Conservation (phyloP, 805 yeast genomes). For the Blastobotrys chiropterorum region DNA sequence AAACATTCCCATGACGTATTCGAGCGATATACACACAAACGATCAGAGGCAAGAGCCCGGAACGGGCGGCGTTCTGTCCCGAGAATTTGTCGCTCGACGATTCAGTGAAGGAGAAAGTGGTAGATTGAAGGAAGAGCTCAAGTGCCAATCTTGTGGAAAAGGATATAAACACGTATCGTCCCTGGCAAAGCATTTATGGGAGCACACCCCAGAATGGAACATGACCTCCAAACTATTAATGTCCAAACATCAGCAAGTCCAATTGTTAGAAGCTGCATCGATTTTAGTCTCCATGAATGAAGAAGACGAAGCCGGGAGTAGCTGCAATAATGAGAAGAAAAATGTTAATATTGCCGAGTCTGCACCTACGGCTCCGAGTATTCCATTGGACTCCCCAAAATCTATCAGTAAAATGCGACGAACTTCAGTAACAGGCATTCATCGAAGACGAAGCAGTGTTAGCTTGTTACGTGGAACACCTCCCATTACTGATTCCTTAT, state of each 20-base stretch:
- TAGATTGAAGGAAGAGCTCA: conserved; percentile 72
- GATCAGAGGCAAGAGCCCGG: not conserved
- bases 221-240: conserved; percentile 74
- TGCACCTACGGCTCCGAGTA: conserved; percentile 9
- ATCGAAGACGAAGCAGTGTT: not conserved
- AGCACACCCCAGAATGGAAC: conserved; percentile 92
- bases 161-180: conserved; percentile 85
- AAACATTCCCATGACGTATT: not conserved
- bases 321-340: not conserved
- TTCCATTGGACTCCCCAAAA: conserved; percentile 14
- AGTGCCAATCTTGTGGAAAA: conserved; percentile 88
- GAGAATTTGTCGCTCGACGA: conserved; percentile 69
- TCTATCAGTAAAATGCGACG: conserved; percentile 11
- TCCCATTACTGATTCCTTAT: not conserved
- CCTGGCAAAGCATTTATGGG: conserved; percentile 88
- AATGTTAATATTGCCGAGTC: conserved; percentile 7
- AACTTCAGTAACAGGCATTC: not conserved
- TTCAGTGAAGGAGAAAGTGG: conserved; percentile 85
- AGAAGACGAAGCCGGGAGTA: conserved; percentile 24
- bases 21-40: not conserved
- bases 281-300: conserved; percentile 68
- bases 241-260: conserved; percentile 86
- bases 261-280: conserved; percentile 64
- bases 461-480: not conserved
- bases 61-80: conserved; percentile 18